Evolutionary conservation across 2,329 filamentous ascomycete species (phyloP).

Genomic region (Cordyceps pruinosa): DNA sequence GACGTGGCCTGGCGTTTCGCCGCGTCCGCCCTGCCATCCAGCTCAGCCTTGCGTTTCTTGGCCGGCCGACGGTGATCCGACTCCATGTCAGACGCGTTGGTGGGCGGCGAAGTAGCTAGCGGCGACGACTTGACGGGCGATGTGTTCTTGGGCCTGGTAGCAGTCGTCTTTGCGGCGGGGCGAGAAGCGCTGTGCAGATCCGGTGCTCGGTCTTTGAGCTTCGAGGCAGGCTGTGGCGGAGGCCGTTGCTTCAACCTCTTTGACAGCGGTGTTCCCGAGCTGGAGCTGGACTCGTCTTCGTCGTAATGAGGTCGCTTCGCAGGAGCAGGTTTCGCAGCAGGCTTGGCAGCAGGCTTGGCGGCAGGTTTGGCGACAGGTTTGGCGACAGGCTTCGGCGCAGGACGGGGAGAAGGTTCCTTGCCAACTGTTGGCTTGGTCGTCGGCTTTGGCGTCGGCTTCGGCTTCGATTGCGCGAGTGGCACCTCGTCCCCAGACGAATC

Average conservation of each 20-base stretch:
- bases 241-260: slow-evolving; percentile 50
- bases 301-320: slow-evolving; percentile 47
- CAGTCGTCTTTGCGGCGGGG: background rate
- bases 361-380: slow-evolving; percentile 11
- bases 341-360: too few species aligned
- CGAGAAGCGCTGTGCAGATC: background rate
- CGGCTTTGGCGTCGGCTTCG: slow-evolving; percentile 17
- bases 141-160: slow-evolving; percentile 42
- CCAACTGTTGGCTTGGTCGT: slow-evolving; percentile 2
- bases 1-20: slow-evolving; percentile 27
- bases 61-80: slow-evolving; percentile 24
- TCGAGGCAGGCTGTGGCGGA: slow-evolving; percentile 25
- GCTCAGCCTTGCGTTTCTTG: slow-evolving; percentile 39
- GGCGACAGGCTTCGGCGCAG: slow-evolving; percentile 18
- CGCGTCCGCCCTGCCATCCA: slow-evolving; percentile 18
- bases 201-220: slow-evolving; percentile 21
- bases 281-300: slow-evolving; percentile 52
- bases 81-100: slow-evolving; percentile 58
- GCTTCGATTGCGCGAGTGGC: slow-evolving; percentile 24
- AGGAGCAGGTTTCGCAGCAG: slow-evolving; percentile 23
- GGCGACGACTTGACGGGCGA: slow-evolving; percentile 59
- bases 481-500: slow-evolving; percentile 47
- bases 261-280: slow-evolving; percentile 50
- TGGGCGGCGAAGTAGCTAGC: slow-evolving; percentile 57
- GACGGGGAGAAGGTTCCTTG: slow-evolving; percentile 12